These are phyloP conservation scores for Cyanodermella asteris DNA, from an alignment of 2,329 filamentous ascomycete species.

Conservation along the genomic window DNA sequence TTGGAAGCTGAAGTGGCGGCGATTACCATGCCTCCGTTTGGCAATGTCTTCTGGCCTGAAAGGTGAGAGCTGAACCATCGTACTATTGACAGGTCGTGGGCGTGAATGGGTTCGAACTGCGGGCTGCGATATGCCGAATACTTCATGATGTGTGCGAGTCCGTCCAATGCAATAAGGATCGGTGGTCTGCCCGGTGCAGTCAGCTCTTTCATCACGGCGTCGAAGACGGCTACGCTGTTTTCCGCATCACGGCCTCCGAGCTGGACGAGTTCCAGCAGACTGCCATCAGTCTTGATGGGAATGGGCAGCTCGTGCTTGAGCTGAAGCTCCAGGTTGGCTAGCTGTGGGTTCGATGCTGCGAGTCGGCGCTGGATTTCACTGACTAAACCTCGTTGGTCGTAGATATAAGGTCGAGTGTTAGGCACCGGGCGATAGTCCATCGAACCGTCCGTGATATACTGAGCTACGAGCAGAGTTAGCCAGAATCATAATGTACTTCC, in stretches of 20 bases:
- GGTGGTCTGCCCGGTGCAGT: constrained; percentile 33
- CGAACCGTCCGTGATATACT: constrained; percentile 54
- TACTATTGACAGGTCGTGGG: constrained; percentile 62
- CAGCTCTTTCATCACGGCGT: constrained; percentile 64
- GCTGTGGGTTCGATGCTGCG: constrained; percentile 48
- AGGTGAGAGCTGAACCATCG: constrained; percentile 55
- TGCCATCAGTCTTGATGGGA: constrained; percentile 33
- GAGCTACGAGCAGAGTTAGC: constrained; percentile 6
- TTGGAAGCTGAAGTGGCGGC: constrained; percentile 57
- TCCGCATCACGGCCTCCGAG: constrained; percentile 53
- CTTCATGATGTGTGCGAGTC: constrained; percentile 61
- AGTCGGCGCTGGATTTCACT: constrained; percentile 44
- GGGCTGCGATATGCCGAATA: constrained; percentile 52
- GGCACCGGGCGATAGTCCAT: constrained; percentile 59
- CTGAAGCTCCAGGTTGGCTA: constrained; percentile 33
- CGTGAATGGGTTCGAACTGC: constrained; percentile 53
- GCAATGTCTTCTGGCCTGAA: constrained; percentile 29
- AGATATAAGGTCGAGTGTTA: constrained; percentile 31
- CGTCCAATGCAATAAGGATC: constrained; percentile 58
- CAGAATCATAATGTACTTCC: too few relatives aligned
- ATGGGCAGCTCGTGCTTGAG: constrained; percentile 37
- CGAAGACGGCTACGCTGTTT: constrained; percentile 58
- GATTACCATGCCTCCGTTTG: constrained; percentile 61
- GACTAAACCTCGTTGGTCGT: constrained; percentile 61
- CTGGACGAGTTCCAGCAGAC: constrained; percentile 45